Base-by-base conservation (phyloP, 1,139 yeast species). In the Saccharomyces hybrid region DNA sequence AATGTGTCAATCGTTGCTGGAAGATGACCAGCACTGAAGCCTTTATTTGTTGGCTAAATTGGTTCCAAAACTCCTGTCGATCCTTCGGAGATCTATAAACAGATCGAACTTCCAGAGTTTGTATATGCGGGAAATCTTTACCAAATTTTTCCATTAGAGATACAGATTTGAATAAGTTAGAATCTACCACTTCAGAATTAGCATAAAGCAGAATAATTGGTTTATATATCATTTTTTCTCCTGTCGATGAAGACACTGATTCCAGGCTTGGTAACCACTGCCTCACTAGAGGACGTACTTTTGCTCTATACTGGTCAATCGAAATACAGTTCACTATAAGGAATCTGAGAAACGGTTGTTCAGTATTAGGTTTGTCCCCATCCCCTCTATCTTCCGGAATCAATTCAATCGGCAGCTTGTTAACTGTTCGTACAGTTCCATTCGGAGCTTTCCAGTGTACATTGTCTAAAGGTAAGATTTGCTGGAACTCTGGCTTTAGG, bases 281-380 rank as follows among this genome's bases (percentile, higher is more conserved):
- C 54, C 79, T 77, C 32, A 91, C 80, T 63, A 89, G 75, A 1
- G 95, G 95, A 49, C 99, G 78, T 0, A 86, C 90, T 62, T 85
- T 87, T 0, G 85, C 73, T 60, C 95, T 77, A 69, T 93, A 93
- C 1, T 81, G 80, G 16, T 91, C 98, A 44, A 83, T 70, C 47
- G 79, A 81, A 7, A 82, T 83, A 57, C 85, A 80, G 56, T 79
- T 79, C 6, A 93, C 78, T 57, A 91, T 79, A 75, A 91, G 85
- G 14, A 90, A 64, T 57, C 87, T 79, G 46, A 86, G 72, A 61
- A 84, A 83, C 0, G 85, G 83, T 14, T 77, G 73, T 4, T 61
- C 55, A 9, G 63, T 49, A 1, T 54, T 53, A 2, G 57, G 32
- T 2, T 58, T 53, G 2, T 54, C 52, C 9, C 34, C 6, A 19